Percentiles rank a stretch among this genome's conserved stretches.
Evolutionary conservation across 2,329 filamentous ascomycete species (phyloP).

Genomic region (Aspergillus amoenus): DNA sequence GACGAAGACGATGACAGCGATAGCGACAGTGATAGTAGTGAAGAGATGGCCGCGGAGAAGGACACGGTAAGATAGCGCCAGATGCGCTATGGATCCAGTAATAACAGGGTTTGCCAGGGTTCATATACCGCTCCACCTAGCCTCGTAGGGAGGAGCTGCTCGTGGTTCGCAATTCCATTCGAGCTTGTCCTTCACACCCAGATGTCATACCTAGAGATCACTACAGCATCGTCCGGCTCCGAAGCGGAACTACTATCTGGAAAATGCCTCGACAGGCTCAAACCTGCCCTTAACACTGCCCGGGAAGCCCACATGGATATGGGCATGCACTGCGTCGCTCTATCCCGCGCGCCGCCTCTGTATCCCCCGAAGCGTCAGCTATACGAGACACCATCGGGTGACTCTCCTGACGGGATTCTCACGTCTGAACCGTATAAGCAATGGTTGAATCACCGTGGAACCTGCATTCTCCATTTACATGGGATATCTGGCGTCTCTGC

Average conservation of each 20-base stretch:
- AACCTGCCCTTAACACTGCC: not conserved
- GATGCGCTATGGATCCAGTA: no score
- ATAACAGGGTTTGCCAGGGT: no score
- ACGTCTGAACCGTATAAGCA: not conserved
- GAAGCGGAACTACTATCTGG: not conserved
- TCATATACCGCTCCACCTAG: not conserved
- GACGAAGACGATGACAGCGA: not conserved
- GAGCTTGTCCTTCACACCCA: not conserved
- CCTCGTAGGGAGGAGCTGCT: not conserved
- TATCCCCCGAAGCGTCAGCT: not conserved
- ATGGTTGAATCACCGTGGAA: not conserved
- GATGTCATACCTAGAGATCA: not conserved
- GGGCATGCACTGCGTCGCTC: not conserved
- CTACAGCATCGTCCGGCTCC: not conserved
- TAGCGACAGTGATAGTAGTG: not conserved
- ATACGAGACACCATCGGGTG: not conserved
- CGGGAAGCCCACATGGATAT: not conserved
- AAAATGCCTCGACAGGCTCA: not conserved
- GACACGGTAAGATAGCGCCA: not conserved
- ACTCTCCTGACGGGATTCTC: not conserved
- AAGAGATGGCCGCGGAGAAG: not conserved
- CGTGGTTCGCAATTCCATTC: not conserved
- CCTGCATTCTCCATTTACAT: not conserved
- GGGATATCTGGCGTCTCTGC: not conserved
- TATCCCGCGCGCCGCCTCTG: not conserved